These are phyloP conservation scores for Tylopilus rubrobrunneus DNA, from an alignment of 768 basidiomycete species.

Conservation along the genomic window DNA sequence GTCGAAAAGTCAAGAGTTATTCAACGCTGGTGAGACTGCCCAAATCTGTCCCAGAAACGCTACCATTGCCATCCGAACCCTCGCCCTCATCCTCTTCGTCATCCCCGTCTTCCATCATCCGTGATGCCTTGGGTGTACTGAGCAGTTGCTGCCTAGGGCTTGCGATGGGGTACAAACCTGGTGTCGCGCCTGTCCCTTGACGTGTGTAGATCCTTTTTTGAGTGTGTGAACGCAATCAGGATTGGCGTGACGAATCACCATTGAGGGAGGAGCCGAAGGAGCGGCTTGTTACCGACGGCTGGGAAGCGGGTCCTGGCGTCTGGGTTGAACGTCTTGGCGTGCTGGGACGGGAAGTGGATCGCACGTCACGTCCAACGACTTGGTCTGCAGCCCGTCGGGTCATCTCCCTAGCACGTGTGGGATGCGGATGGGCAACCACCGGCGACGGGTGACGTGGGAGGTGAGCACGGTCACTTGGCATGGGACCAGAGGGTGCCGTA, in stretches of 20 bases:
- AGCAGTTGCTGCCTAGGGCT: constrained; percentile 18
- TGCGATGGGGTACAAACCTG: constrained; percentile 21
- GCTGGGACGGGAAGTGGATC: constrained; percentile 24
- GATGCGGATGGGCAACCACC: constrained; percentile 28
- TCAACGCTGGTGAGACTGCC: constrained; percentile 53
- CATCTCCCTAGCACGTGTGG: constrained; percentile 21
- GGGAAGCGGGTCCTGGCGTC: constrained; percentile 28
- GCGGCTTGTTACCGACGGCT: constrained; percentile 30
- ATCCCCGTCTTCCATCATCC: constrained; percentile 8
- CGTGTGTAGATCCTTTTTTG: constrained; percentile 27
- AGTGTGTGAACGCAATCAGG: constrained; percentile 36
- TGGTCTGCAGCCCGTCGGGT: constrained; percentile 14
- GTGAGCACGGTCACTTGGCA: constrained; percentile 6
- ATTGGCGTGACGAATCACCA: constrained; percentile 44
- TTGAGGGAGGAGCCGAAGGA: constrained; percentile 41
- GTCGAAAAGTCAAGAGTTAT: constrained; percentile 18
- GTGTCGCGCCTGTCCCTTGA: constrained; percentile 30
- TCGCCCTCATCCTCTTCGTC: constrained; percentile 26
- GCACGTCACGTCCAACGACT: constrained; percentile 13
- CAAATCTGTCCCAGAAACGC: constrained; percentile 39
- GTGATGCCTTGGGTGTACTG: constrained; percentile 19
- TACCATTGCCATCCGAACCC: constrained; percentile 37
- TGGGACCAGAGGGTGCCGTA: not conserved
- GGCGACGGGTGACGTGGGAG: constrained; percentile 12
- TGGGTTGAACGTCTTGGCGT: constrained; percentile 26